Base-by-base conservation (phyloP, 495 filamentous ascomycete genomes). In the Daldinia childiae region DNA sequence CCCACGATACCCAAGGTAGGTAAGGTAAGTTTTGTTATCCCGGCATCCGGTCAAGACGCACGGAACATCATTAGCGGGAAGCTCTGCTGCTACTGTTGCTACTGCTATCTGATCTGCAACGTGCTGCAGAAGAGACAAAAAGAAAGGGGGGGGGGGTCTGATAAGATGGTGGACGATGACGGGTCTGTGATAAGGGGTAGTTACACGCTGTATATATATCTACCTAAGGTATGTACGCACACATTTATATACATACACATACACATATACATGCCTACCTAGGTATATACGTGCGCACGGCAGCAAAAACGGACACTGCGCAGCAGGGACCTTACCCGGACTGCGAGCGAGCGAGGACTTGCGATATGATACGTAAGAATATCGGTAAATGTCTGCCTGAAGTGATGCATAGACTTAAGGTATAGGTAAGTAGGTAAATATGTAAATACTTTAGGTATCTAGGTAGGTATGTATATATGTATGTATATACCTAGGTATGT, bases 1-100 rank as follows among this genome's bases (percentile, higher is more conserved):
- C 43, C 43, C 0, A 21, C 19, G 43, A 21, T 41, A n/a, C 39
- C 39, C n/a, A 57, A 57, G 17, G 54, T 57, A 57, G 54, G 30
- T 57, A 57, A 57, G 54, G 54, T 57, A 57, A 57, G 54, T 57
- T 57, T 17, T 34, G 14, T 4, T n/a, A 12, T 30, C 50, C 50
- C 50, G 15, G 50, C 50, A 30, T 30, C 50, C 24, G 50, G 30
- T 30, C 54, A 57, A 34, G 54, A 19, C 30, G 54, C 54, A 57
- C 54, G 17, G n/a, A 36, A 57, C 54, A 30, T 14, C 30, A 58
- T 36, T 48, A 24, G 43, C 19, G 43, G 17, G 41, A 45, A 45
- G 41, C 17, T 19, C n/a, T 45, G 41, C 41, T 45, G 17, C 43
- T 45, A 17, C 41, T 48, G 8, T 17, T n/a, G 12, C 24, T 6